Conservation (phyloP, 148 eudicot species). For the Hydrangea macrophylla region DNA sequence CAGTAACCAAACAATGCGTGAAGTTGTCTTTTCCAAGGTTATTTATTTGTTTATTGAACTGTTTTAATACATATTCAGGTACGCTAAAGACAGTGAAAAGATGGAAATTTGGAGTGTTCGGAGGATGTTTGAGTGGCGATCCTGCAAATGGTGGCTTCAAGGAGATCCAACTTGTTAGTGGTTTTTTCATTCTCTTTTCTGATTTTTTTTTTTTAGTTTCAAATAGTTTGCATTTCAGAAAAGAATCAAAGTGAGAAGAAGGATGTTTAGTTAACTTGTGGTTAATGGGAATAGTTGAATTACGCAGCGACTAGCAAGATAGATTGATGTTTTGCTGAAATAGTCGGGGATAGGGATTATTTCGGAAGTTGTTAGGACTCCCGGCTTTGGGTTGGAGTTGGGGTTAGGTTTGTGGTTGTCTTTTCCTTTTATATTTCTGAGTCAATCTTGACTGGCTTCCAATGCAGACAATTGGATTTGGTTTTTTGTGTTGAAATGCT, state of each 20-base stretch:
- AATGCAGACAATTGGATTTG: constrained; percentile 81
- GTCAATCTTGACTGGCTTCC: constrained; percentile 54
- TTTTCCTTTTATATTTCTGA: constrained; percentile 36
- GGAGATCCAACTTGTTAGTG: constrained; percentile 51
- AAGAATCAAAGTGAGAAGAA: background rate
- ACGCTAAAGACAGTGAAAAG: constrained; percentile 13
- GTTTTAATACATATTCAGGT: constrained; percentile 14
- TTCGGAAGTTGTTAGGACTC: background rate
- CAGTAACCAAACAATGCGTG: background rate
- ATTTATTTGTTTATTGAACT: background rate
- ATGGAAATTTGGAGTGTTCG: constrained; percentile 67
- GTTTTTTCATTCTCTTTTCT: background rate
- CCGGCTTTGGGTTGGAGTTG: background rate
- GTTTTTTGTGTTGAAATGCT: constrained; percentile 80
- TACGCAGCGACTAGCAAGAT: background rate
- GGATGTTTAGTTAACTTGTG: background rate
- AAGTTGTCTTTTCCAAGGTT: no score
- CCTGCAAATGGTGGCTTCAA: constrained; percentile 91
- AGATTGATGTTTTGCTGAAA: background rate
- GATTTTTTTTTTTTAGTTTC: background rate
- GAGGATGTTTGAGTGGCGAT: constrained; percentile 71
- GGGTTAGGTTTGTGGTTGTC: background rate
- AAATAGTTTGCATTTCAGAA: background rate
- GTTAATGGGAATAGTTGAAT: background rate
- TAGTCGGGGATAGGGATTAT: background rate